phyloP scores from a whole-genome alignment of 768 basidiomycete genomes.

The Chalciporus pseudorubinellus region DNA sequence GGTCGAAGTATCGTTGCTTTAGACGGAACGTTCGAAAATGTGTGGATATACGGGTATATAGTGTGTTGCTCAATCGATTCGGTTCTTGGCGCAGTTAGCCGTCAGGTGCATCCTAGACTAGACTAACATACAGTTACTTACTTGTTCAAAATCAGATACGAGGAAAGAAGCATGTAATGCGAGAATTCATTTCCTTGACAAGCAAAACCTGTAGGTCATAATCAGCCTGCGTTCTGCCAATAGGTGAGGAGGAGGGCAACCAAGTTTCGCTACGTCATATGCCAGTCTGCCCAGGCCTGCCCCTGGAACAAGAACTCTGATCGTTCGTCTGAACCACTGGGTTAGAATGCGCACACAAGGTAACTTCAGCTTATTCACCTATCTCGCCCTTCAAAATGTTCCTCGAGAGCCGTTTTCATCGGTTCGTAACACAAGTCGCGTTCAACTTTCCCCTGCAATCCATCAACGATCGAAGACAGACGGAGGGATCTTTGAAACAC shows the following conservation, averaged over 20 bases:
- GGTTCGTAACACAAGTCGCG: constrained; percentile 79
- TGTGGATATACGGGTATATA: constrained; percentile 88
- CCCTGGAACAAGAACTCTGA: constrained; percentile 85
- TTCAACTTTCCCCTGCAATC: constrained; percentile 64
- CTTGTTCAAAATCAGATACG: constrained; percentile 87
- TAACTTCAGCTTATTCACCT: constrained; percentile 36
- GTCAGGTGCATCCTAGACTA: not conserved
- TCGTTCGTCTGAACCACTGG: constrained; percentile 38
- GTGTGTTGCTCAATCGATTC: constrained; percentile 63
- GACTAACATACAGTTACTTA: constrained; percentile 32
- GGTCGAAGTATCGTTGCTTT: constrained; percentile 60
- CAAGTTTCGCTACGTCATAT: constrained; percentile 81
- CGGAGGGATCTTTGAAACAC: constrained; percentile 8
- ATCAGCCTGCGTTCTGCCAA: not conserved
- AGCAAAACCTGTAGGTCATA: constrained; percentile 60
- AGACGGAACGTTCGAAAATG: constrained; percentile 78
- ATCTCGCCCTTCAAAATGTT: constrained; percentile 53
- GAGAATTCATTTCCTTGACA: constrained; percentile 97
- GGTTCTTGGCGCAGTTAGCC: constrained; percentile 43
- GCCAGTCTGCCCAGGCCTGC: constrained; percentile 87
- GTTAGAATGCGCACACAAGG: not conserved
- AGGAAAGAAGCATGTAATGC: constrained; percentile 90
- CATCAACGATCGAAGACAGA: not conserved
- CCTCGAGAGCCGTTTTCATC: constrained; percentile 70
- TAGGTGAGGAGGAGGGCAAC: constrained; percentile 37